Conservation (phyloP, 2,329 filamentous ascomycete genomes). For the Clarireedia monteithiana region DNA sequence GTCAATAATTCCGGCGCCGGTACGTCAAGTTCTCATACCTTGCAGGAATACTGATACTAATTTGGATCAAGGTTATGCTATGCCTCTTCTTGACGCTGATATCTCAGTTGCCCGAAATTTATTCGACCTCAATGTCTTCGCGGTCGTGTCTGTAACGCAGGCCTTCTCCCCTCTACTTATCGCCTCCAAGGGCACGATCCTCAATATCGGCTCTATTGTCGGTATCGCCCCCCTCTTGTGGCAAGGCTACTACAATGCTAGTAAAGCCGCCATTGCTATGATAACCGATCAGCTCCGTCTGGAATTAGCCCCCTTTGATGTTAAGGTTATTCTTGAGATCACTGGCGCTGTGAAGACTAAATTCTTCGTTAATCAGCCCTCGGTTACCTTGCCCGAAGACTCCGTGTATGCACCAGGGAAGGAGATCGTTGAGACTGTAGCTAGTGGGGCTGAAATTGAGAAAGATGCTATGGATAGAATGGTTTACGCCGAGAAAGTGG, state of each 20-base stretch:
- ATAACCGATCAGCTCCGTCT: conserved; percentile 16
- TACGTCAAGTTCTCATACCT: conserved; percentile 4
- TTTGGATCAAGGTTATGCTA: conserved; percentile 18
- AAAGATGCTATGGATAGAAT: conserved; percentile 9
- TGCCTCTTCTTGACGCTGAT: conserved; percentile 30
- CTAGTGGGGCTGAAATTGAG: conserved; percentile 6
- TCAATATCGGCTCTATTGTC: conserved; percentile 36
- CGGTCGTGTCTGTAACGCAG: conserved; percentile 26
- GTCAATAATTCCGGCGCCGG: conserved; percentile 37
- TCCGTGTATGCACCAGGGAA: conserved; percentile 18
- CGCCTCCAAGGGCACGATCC: conserved; percentile 32
- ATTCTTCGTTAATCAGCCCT: conserved; percentile 18
- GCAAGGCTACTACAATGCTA: conserved; percentile 21
- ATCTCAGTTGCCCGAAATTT: conserved; percentile 22
- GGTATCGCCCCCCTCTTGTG: conserved; percentile 11
- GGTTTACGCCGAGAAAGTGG: conserved; percentile 16
- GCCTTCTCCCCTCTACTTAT: conserved; percentile 26
- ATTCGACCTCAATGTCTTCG: conserved; percentile 30
- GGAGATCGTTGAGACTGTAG: conserved; percentile 13
- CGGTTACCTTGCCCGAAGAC: conserved; percentile 10
- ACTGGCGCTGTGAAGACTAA: conserved; percentile 18
- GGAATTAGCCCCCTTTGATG: conserved; percentile 17
- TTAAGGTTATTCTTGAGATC: conserved; percentile 18
- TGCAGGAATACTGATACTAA: neutral
- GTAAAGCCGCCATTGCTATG: conserved; percentile 17